Conservation (phyloP, 495 filamentous ascomycete species). For the Pseudoneurospora amorphoporcata region DNA sequence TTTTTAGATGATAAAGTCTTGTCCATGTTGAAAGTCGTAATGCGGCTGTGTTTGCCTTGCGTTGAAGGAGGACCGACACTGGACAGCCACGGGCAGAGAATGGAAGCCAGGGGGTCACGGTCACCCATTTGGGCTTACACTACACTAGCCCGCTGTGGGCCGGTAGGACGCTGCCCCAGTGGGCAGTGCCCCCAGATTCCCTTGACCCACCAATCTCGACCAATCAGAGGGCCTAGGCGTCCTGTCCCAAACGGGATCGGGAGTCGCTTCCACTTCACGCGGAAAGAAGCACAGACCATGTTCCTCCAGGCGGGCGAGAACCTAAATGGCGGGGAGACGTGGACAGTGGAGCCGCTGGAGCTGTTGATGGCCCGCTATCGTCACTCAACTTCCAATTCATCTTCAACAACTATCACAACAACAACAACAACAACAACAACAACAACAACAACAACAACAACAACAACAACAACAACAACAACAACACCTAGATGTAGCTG, state of each 20-base stretch:
- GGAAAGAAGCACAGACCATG: not conserved
- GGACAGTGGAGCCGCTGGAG: not conserved
- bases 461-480: not conserved
- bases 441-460: not conserved
- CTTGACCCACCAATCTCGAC: not conserved
- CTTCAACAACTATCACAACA: not conserved
- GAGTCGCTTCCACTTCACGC: not conserved
- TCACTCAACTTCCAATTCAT: not conserved
- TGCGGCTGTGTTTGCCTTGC: not conserved
- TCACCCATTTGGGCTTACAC: constrained; percentile 16
- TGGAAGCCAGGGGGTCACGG: constrained; percentile 8
- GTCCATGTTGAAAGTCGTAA: not conserved
- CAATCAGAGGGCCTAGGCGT: constrained; percentile 5
- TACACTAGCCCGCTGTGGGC: constrained; percentile 7
- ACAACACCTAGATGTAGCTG: not conserved
- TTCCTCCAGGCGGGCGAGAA: not conserved
- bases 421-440: not conserved
- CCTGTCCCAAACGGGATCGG: not conserved
- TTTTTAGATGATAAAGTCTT: not conserved
- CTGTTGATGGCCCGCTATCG: not conserved
- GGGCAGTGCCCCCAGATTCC: too few relatives aligned
- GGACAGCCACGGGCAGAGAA: not conserved
- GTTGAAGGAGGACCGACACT: not conserved
- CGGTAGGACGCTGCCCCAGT: not conserved
- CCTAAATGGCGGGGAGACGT: not conserved